Evolutionary conservation across 2,329 filamentous ascomycete genomes (phyloP), one percentile per base, ranked within the genome.

Genomic region (Lecanoromycetidae sp.): DNA sequence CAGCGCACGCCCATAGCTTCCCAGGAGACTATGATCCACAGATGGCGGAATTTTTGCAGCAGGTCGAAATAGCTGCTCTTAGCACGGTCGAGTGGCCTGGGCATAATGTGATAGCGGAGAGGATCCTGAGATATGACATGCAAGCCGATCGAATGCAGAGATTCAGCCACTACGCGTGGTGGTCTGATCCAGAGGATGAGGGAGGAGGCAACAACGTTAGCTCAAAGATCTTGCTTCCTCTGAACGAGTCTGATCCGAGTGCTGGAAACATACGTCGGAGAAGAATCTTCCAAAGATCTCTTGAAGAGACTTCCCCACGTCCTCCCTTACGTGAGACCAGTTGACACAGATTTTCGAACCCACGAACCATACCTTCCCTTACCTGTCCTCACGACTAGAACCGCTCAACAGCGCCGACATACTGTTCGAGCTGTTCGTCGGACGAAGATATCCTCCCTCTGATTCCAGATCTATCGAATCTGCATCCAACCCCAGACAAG

Each of bases 21-120:
- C 48, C 48, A 1, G 48, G 48, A 6, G 37, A 46, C 29, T 46
- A 50, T 19, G 48, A 50, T 25, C 48, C 48, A 15, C 1, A 34
- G 1, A 30, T 50, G 19, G 48, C 48, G 8, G 15, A 10, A 4
- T 38, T 44, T 20, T 17, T 50, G 29, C n/a, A 5, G 30, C 12
- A 40, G 12, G 33, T 30, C 10, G 48, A 50, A 25, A 1, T 7
- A 1, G 13, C 15, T 10, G 48, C 48, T 15, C 23, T 35, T 9
- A 1, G 13, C n/a, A 19, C 2, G 27, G 23, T 32, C 12, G 5
- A 35, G 5, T 8, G 33, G 10, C 26, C 4, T 25, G 13, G 37
- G 6, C 22, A 27, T 7, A 12, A 17, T 8, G 17, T 30, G 8
- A 15, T 46, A 4, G 29, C 12, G 12, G 4, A 30, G 7, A 25